Evolutionary conservation across 148 eudicot species (phyloP).

Genomic region (Rhododendron ovatum): DNA sequence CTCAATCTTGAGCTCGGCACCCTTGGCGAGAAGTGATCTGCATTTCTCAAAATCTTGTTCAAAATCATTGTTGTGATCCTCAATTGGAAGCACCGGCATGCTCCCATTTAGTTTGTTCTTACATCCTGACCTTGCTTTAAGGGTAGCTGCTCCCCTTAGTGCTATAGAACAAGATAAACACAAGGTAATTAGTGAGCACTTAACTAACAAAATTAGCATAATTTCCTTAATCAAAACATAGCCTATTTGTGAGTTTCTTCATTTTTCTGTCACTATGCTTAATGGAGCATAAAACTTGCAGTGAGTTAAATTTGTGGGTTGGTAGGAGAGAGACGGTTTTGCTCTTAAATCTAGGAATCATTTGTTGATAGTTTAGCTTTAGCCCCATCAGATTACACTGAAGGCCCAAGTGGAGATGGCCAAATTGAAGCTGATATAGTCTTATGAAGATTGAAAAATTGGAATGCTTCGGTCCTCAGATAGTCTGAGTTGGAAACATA

Average conservation of each 20-base stretch:
- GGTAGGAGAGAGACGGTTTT: neutral
- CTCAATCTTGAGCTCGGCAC: conserved; percentile 49
- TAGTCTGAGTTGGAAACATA: neutral
- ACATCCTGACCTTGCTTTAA: conserved; percentile 69
- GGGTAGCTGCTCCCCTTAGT: conserved; percentile 81
- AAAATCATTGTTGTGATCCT: conserved; percentile 40
- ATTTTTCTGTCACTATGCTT: neutral
- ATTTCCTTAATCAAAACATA: neutral
- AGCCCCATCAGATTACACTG: neutral
- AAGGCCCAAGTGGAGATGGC: neutral
- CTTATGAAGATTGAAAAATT: neutral
- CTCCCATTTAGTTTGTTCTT: conserved; percentile 54
- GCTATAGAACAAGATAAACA: conserved; percentile 32
- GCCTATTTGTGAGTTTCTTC: neutral
- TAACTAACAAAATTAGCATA: neutral
- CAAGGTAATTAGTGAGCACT: neutral
- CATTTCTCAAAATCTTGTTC: conserved; percentile 61
- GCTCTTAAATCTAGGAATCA: neutral
- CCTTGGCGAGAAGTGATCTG: conserved; percentile 57
- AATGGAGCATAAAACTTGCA: neutral
- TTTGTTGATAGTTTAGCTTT: neutral
- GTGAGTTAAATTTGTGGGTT: neutral
- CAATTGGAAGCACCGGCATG: conserved; percentile 60
- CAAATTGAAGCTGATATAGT: neutral
- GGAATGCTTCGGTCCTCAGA: neutral